Evolutionary conservation across 73 alveolate genomes (phyloP).

Genomic region (Paramecium sexaurelia): DNA sequence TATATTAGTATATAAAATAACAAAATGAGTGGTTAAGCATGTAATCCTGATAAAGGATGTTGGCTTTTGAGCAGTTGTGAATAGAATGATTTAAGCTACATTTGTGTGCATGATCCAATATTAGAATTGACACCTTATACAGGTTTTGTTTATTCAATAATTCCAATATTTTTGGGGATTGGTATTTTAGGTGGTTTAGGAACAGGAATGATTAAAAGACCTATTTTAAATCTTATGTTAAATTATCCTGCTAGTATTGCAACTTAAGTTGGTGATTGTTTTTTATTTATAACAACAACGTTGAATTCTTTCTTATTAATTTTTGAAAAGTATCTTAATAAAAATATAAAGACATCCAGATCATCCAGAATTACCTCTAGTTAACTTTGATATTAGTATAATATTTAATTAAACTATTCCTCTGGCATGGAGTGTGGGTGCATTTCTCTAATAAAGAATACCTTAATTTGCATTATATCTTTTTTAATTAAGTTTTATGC

Average conservation of each 20-base stretch:
- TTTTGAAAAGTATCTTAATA: slow-evolving; percentile 28
- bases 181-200: slow-evolving; percentile 56
- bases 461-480: neutral
- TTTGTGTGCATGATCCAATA: neutral
- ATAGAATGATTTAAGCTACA: neutral
- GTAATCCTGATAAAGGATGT: slow-evolving; percentile 29
- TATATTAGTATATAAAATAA: neutral
- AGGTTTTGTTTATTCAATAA: slow-evolving; percentile 15
- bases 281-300: neutral
- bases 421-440: slow-evolving; percentile 31
- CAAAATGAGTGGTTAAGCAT: neutral
- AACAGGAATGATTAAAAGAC: slow-evolving; percentile 44
- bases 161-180: slow-evolving; percentile 32
- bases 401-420: slow-evolving; percentile 47
- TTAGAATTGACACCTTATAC: neutral
- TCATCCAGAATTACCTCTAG: neutral
- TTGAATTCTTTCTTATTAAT: slow-evolving; percentile 5
- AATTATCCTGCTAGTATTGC: neutral
- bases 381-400: slow-evolving; percentile 9
- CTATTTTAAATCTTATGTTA: slow-evolving; percentile 7
- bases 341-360: slow-evolving; percentile 10
- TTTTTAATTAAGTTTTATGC: neutral
- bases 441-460: neutral
- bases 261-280: neutral
- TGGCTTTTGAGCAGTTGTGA: slow-evolving; percentile 33